Percentiles rank a stretch among this genome's conserved stretches.
Evolutionary conservation across 2,329 filamentous ascomycete genomes (phyloP).

Genomic region (Diplodia intermedia): DNA sequence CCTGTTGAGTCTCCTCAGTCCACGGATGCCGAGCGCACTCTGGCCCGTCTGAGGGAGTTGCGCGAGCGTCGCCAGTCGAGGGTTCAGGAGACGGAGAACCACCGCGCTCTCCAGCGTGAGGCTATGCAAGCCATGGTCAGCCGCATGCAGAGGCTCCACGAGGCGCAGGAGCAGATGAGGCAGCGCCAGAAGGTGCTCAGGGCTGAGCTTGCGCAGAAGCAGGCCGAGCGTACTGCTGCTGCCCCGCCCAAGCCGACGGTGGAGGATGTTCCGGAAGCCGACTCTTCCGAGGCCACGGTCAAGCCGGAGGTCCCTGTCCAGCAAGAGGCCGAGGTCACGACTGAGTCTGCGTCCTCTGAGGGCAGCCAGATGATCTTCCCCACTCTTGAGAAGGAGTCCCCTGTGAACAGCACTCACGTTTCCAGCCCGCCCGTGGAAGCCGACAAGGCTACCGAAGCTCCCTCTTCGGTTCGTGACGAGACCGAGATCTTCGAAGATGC

Average conservation of each 20-base stretch:
- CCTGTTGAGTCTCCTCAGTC: constrained; percentile 30
- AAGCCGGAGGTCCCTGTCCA: constrained; percentile 12
- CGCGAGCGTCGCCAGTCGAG: constrained; percentile 30
- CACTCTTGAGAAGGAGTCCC: constrained; percentile 92
- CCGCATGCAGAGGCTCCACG: constrained; percentile 42
- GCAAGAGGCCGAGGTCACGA: constrained; percentile 26
- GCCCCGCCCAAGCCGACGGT: constrained; percentile 29
- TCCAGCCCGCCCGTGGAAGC: constrained; percentile 36
- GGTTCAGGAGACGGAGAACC: constrained; percentile 33
- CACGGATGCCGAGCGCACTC: constrained; percentile 27
- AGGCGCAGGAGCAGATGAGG: constrained; percentile 31
- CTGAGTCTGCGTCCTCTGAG: constrained; percentile 37
- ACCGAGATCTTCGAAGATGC: constrained; percentile 64
- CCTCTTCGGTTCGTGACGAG: constrained; percentile 57
- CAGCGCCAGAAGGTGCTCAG: constrained; percentile 29
- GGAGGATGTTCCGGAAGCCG: constrained; percentile 29
- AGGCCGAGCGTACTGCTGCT: constrained; percentile 16
- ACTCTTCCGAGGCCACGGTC: constrained; percentile 6
- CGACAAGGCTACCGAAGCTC: constrained; percentile 41
- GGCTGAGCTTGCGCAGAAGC: constrained; percentile 24
- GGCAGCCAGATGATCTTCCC: constrained; percentile 92
- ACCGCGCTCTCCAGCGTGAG: constrained; percentile 35
- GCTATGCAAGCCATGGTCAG: constrained; percentile 39
- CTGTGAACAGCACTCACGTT: constrained; percentile 74
- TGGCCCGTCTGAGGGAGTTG: constrained; percentile 27